Evolutionary conservation across 352 stramenopile genomes (phyloP).

Genomic region (Globisporangium heterothallicum): DNA sequence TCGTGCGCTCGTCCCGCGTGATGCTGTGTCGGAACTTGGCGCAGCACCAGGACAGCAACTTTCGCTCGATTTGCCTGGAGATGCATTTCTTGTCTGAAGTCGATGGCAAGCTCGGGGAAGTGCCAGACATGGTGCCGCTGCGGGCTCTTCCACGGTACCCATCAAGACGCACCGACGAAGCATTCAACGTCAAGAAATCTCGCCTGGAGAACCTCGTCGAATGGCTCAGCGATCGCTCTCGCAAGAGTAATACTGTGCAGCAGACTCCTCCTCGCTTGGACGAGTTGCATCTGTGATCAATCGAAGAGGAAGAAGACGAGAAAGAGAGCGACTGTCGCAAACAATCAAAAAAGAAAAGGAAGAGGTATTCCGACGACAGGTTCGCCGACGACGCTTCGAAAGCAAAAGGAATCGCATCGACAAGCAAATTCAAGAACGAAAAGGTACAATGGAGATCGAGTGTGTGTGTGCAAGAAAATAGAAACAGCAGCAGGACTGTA

Average conservation of each 20-base stretch:
- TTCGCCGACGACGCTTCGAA: too few relatives aligned
- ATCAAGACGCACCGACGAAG: conserved; percentile 9
- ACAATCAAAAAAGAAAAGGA: not conserved
- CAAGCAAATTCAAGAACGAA: too few relatives aligned
- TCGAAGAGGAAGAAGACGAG: not conserved
- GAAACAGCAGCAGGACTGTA: too few relatives aligned
- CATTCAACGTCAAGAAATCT: conserved; percentile 19
- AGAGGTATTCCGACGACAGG: not conserved
- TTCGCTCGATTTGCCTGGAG: conserved; percentile 48
- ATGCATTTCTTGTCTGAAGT: conserved; percentile 47
- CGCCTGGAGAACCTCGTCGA: not conserved
- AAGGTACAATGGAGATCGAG: too few relatives aligned
- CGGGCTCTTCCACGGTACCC: conserved; percentile 45
- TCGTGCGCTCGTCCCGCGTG: conserved; percentile 45
- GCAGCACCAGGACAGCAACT: conserved; percentile 47
- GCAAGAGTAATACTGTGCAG: not conserved
- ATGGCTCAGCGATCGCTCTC: not conserved
- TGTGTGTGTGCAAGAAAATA: too few relatives aligned
- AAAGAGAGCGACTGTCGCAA: not conserved
- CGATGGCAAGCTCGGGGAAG: conserved; percentile 26
- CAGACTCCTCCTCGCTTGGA: not conserved
- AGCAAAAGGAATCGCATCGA: too few relatives aligned
- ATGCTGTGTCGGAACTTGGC: conserved; percentile 58
- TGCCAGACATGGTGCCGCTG: conserved; percentile 36
- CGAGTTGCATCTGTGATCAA: not conserved